These are phyloP conservation scores for Debaryomyces nepalensis DNA, from an alignment of 1,139 yeast genomes.

Conservation along the genomic window DNA sequence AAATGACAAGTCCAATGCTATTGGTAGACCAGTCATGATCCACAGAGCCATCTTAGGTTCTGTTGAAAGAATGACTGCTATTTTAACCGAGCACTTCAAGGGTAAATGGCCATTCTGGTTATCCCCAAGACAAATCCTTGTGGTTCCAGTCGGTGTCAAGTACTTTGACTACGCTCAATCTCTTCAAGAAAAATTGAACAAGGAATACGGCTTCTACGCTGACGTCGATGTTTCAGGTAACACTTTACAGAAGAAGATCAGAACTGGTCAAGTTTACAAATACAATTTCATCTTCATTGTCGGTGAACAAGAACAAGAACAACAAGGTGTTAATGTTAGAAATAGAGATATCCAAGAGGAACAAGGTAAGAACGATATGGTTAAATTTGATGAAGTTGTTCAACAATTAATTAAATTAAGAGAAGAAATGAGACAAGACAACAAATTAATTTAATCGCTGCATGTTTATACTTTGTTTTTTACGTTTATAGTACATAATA, in stretches of 20 bases:
- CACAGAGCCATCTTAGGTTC: slow-evolving; percentile 98
- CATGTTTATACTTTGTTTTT: slow-evolving; percentile 4
- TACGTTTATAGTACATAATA: slow-evolving; percentile 2
- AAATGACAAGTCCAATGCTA: slow-evolving; percentile 47
- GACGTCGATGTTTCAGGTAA: slow-evolving; percentile 93
- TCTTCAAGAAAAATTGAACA: slow-evolving; percentile 67
- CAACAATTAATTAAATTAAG: slow-evolving; percentile 66
- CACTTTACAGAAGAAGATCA: slow-evolving; percentile 94
- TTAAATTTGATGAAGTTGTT: slow-evolving; percentile 70
- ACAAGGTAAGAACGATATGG: slow-evolving; percentile 88
- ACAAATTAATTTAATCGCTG: slow-evolving; percentile 46
- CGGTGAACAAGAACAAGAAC: slow-evolving; percentile 88
- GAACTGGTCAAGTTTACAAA: slow-evolving; percentile 90
- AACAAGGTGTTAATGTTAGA: slow-evolving; percentile 84
- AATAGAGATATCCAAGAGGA: slow-evolving; percentile 84
- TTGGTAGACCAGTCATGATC: slow-evolving; percentile 89
- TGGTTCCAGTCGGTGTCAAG: slow-evolving; percentile 94
- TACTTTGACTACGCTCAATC: slow-evolving; percentile 86
- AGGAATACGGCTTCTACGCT: slow-evolving; percentile 76
- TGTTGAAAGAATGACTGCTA: slow-evolving; percentile 97
- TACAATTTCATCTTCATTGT: slow-evolving; percentile 95
- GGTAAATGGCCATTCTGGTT: slow-evolving; percentile 99
- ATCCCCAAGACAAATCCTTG: slow-evolving; percentile 93
- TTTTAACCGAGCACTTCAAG: slow-evolving; percentile 93
- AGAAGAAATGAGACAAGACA: slow-evolving; percentile 72